phyloP scores from a whole-genome alignment of 257 asterid genomes.

The Parsonsia alboflavescens region DNA sequence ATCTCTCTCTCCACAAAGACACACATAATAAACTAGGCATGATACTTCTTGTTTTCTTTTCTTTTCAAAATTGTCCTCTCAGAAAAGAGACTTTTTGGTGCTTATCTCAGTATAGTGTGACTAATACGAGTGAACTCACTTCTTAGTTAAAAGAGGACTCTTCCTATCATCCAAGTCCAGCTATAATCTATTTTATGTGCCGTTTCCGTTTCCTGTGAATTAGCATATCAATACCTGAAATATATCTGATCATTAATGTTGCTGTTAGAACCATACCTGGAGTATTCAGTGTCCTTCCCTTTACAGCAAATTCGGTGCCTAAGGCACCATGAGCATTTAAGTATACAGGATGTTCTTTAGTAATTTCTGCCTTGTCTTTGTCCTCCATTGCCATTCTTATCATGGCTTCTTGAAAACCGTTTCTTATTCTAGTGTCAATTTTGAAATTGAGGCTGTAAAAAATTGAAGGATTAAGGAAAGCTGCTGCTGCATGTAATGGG shows the following conservation, averaged over 20 bases:
- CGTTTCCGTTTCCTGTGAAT: neutral
- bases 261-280: constrained; percentile 26
- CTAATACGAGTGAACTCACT: too few relatives aligned
- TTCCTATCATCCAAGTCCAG: neutral
- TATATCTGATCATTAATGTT: constrained; percentile 1
- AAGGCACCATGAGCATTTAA: constrained; percentile 43
- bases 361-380: constrained; percentile 35
- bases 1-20: too few relatives aligned
- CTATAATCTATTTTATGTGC: neutral
- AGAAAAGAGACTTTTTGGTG: neutral
- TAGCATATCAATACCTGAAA: neutral
- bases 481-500: constrained; percentile 38
- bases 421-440: constrained; percentile 36
- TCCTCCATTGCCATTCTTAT: constrained; percentile 31
- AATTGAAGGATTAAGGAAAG: constrained; percentile 45
- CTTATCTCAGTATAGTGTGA: neutral
- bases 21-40: neutral
- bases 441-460: constrained; percentile 31
- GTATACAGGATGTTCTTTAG: constrained; percentile 36
- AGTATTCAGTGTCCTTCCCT: constrained; percentile 40
- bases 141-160: neutral
- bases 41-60: neutral
- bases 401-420: constrained; percentile 50
- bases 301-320: constrained; percentile 42
- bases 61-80: too few relatives aligned